Evolutionary conservation across 805 yeast genomes (phyloP), one percentile per base, ranked within the genome.

Genomic region (Ogataea trehalophila): DNA sequence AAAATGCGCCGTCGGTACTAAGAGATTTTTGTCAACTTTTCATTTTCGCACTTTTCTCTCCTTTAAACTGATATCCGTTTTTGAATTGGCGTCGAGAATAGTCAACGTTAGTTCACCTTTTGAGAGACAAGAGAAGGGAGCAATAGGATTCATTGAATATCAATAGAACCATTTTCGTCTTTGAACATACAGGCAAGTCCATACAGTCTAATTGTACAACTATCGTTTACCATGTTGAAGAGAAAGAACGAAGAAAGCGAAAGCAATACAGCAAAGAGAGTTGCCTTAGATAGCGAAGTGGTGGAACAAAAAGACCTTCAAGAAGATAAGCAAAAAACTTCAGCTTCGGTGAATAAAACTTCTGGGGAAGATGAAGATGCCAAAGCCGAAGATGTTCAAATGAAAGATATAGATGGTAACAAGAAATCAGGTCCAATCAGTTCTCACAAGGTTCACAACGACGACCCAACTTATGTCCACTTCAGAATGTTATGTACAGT

Each of bases 401-500:
- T 45, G 39, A 37, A 20, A 8, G 45, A 49, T 44, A 6, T 26
- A 6, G 45, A 46, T 34, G 41, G 29, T 29, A 34, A 33, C 29
- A 42, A 47, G 42, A 47, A 39, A 18, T 41, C 54, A 8, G 57
- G 50, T 5, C 61, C 62, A 26, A 55, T 58, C 39, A 54, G 53
- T 23, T 54, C 57, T 5, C 61, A 53, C 35, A 54, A 47, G 36
- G 56, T 56, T 11, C 60, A 61, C 42, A 48, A 72, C 37, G 73
- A 71, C 39, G 85, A 80, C 51, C 80, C 85, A 6, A 79, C 85
- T 0, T 78, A 77, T 53, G 80, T 84, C 4, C 81, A 79, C 55
- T 71, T 87, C 63, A 73, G 95, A 52, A 83, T 87, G 87, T 72
- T 83, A 43, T 84, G 91, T 55, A 76, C 80, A 4, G 86, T 84